Conservation (phyloP, 116 monocot genomes). For the Zostera marina region DNA sequence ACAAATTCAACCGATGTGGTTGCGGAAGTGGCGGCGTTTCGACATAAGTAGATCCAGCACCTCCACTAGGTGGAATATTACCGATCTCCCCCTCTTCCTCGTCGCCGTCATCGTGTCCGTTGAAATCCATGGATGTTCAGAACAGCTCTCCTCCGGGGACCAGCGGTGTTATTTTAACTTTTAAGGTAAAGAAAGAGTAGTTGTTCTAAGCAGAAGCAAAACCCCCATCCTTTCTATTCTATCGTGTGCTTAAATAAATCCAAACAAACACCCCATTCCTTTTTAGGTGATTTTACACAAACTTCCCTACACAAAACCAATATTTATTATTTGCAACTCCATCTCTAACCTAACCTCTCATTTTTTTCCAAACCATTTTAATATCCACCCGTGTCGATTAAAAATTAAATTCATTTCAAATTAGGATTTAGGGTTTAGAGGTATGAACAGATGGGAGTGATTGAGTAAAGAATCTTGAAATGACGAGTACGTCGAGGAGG, state of each 20-base stretch:
- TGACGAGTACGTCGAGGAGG: too few species aligned
- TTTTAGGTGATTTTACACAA: background rate
- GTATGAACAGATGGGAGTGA: too few species aligned
- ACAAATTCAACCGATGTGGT: background rate
- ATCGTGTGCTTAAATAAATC: slow-evolving; percentile 7
- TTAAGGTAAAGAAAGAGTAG: slow-evolving; percentile 7
- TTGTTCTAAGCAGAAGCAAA: slow-evolving; percentile 6
- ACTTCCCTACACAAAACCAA: too few species aligned
- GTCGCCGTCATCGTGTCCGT: background rate
- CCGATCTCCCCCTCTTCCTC: slow-evolving; percentile 7
- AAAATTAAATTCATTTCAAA: too few species aligned
- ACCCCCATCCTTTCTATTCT: background rate
- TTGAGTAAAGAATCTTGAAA: too few species aligned
- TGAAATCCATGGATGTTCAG: slow-evolving; percentile 6
- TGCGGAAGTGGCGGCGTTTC: background rate
- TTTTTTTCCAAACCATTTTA: too few species aligned
- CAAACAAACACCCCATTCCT: background rate
- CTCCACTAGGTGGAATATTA: slow-evolving; percentile 1
- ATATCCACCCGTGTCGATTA: too few species aligned
- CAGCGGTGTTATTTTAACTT: background rate
- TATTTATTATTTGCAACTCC: too few species aligned
- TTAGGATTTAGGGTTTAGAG: too few species aligned
- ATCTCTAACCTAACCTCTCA: too few species aligned
- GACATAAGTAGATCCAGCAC: slow-evolving; percentile 3
- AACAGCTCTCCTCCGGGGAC: background rate